Percentiles rank a stretch among this genome's conserved stretches.
These are phyloP conservation scores for Pseudogymnoascus sp. DNA, from an alignment of 2,329 filamentous ascomycete species.

Conservation along the genomic window DNA sequence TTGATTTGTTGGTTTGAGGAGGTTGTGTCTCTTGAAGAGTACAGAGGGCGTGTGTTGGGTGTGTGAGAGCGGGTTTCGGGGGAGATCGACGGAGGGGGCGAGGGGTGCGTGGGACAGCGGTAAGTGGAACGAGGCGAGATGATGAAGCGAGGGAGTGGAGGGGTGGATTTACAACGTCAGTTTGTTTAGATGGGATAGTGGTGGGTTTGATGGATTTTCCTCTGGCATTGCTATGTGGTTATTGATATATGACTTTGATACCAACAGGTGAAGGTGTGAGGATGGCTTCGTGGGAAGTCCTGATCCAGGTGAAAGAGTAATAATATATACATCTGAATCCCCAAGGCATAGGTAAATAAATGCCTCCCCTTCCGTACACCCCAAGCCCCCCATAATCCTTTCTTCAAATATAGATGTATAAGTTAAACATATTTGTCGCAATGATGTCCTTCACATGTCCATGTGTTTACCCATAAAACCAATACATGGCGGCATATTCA, in stretches of 20 bases:
- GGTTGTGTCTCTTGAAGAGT: background rate
- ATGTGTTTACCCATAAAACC: conserved; percentile 21
- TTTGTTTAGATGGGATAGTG: background rate
- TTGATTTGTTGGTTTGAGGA: background rate
- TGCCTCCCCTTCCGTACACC: background rate
- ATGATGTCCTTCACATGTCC: background rate
- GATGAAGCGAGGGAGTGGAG: background rate
- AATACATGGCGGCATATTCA: conserved; percentile 29
- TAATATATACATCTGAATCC: background rate
- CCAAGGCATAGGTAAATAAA: background rate
- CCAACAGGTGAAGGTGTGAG: background rate
- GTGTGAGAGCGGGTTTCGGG: background rate
- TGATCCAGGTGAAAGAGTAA: background rate
- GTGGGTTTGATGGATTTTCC: background rate
- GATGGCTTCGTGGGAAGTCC: background rate
- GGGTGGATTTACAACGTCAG: background rate
- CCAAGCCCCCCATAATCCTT: background rate
- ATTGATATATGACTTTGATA: background rate
- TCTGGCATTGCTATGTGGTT: conserved; percentile 10
- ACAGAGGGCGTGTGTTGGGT: background rate
- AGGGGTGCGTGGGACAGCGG: background rate
- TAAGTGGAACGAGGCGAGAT: background rate
- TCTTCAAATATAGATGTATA: background rate
- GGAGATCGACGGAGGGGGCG: background rate
- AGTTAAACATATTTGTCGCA: background rate